Percentiles rank a stretch among this genome's conserved stretches.
phyloP scores from a whole-genome alignment of 2,329 filamentous ascomycete genomes.

The Microdochium paspali region DNA sequence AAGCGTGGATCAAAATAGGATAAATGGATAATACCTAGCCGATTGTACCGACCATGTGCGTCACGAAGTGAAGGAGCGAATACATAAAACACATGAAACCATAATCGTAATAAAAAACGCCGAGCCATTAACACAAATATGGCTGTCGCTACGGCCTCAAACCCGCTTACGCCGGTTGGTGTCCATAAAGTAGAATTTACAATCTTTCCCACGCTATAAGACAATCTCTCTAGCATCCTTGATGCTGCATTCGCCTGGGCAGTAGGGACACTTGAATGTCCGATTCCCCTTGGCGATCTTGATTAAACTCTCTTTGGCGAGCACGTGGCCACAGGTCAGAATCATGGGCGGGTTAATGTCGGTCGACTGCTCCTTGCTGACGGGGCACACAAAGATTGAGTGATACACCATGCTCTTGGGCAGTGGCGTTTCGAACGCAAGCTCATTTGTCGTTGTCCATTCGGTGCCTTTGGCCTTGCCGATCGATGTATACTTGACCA shows the following conservation, averaged over 20 bases:
- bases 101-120: no score
- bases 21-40: no score
- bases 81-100: no score
- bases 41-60: no score
- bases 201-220: constrained; percentile 31
- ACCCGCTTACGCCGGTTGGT: no score
- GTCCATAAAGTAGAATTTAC: not conserved
- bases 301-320: constrained; percentile 75
- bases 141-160: no score
- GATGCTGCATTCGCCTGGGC: constrained; percentile 71
- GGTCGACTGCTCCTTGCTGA: constrained; percentile 92
- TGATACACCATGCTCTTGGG: constrained; percentile 66
- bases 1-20: no score
- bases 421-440: constrained; percentile 66
- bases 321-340: constrained; percentile 90
- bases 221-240: constrained; percentile 69
- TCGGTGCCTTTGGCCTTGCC: constrained; percentile 86
- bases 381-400: constrained; percentile 94
- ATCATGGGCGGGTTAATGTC: constrained; percentile 93
- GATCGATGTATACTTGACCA: constrained; percentile 81
- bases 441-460: constrained; percentile 86
- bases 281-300: constrained; percentile 68
- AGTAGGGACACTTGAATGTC: constrained; percentile 90
- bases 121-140: no score
- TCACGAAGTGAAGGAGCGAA: no score